Percentiles rank a stretch among this genome's conserved stretches.
phyloP scores from a whole-genome alignment of 768 basidiomycete genomes.

The Hygrophorus pudorinus region DNA sequence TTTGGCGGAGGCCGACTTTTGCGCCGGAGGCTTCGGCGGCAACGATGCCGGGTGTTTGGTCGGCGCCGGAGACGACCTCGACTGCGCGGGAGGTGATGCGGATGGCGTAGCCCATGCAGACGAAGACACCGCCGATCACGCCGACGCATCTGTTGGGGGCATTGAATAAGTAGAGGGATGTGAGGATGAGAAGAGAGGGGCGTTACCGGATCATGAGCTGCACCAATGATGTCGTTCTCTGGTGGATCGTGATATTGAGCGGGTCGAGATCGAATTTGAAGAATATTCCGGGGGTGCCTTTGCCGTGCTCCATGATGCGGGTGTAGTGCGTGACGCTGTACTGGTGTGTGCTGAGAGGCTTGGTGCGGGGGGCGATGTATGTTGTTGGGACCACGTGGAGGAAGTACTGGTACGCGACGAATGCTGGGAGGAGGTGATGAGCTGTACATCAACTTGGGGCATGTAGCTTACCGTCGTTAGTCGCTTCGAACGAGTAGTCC shows the following conservation, averaged over 20 bases:
- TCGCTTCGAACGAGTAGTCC: slow-evolving; percentile 78
- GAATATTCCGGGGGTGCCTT: slow-evolving; percentile 88
- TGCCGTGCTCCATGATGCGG: slow-evolving; percentile 60
- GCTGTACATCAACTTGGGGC: slow-evolving; percentile 1
- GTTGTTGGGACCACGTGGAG: slow-evolving; percentile 93
- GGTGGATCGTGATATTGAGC: slow-evolving; percentile 72
- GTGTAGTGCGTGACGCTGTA: slow-evolving; percentile 95
- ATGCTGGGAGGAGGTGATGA: slow-evolving; percentile 39
- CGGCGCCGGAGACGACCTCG: slow-evolving; percentile 51
- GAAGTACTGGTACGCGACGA: slow-evolving; percentile 91
- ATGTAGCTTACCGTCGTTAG: slow-evolving; percentile 48
- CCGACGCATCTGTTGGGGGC: slow-evolving; percentile 51
- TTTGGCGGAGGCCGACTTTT: slow-evolving; percentile 42
- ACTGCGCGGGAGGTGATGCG: slow-evolving; percentile 55
- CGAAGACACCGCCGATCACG: slow-evolving; percentile 89
- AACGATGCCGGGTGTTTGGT: slow-evolving; percentile 43
- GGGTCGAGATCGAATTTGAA: slow-evolving; percentile 98
- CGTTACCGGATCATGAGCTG: slow-evolving; percentile 67
- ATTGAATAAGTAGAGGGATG: not conserved
- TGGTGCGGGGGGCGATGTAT: slow-evolving; percentile 66
- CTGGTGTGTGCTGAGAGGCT: slow-evolving; percentile 65
- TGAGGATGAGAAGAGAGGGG: slow-evolving; percentile 3
- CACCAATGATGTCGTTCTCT: slow-evolving; percentile 75
- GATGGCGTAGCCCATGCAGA: slow-evolving; percentile 72
- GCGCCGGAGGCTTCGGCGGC: slow-evolving; percentile 57